These are phyloP conservation scores for Eucalyptus regnans DNA, from an alignment of 345 rosid genomes.

Conservation along the genomic window DNA sequence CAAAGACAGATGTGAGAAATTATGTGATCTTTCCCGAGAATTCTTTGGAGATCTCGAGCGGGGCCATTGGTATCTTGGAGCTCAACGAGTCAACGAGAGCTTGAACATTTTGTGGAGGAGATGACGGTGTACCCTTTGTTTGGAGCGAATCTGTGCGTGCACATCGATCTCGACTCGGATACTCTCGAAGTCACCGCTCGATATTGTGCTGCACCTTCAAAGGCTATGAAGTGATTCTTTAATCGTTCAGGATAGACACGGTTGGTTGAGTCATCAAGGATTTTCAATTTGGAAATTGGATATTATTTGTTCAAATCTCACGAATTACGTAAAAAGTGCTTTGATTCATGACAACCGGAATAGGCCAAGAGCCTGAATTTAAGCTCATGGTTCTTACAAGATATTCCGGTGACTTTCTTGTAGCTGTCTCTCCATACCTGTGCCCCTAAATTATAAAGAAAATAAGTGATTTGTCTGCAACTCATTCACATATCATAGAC, in stretches of 20 bases:
- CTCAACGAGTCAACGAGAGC: background rate
- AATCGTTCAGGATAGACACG: background rate
- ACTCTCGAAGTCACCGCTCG: background rate
- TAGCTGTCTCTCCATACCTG: too few relatives aligned
- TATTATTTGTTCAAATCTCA: background rate
- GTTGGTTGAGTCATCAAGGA: background rate
- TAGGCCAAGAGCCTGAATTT: too few relatives aligned
- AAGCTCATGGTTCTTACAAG: too few relatives aligned
- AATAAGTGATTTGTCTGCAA: too few relatives aligned
- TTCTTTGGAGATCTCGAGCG: background rate
- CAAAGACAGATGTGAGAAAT: background rate
- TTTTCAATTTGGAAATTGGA: background rate
- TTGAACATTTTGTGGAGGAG: background rate
- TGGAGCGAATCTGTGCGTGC: background rate
- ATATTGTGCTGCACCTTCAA: background rate
- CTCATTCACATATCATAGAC: too few relatives aligned
- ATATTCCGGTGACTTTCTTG: too few relatives aligned
- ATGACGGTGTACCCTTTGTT: background rate
- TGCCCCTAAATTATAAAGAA: too few relatives aligned
- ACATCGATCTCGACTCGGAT: background rate
- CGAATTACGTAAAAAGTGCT: background rate
- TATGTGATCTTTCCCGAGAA: background rate
- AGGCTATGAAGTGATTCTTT: background rate
- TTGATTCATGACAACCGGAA: too few relatives aligned
- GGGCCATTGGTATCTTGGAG: background rate